These are phyloP conservation scores for Salvia miltiorrhiza DNA, from an alignment of 257 asterid genomes.

Conservation along the genomic window DNA sequence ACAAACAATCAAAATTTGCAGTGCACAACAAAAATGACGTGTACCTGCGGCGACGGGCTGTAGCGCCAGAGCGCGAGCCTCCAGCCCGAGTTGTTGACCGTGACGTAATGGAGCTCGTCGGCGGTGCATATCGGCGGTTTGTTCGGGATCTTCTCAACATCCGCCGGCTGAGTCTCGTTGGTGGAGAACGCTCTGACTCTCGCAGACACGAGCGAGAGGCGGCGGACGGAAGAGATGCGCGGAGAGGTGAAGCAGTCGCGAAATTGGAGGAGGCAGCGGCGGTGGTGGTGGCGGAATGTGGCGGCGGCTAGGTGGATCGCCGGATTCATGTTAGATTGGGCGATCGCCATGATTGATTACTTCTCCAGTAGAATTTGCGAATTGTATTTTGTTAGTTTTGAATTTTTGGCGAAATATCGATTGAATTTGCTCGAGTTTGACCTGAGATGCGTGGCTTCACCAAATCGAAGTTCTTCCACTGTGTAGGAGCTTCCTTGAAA, in stretches of 20 bases:
- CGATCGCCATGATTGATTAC: conserved; percentile 27
- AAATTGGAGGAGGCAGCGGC: conserved; percentile 26
- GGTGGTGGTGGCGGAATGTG: conserved; percentile 45
- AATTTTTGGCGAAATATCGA: not conserved
- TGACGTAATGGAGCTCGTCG: conserved; percentile 89
- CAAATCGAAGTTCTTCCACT: not conserved
- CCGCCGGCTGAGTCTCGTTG: conserved; percentile 26
- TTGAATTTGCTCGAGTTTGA: not conserved
- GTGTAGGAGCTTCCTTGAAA: conserved; percentile 8
- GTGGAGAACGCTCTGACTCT: conserved; percentile 50
- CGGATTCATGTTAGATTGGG: conserved; percentile 59
- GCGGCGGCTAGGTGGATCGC: conserved; percentile 64
- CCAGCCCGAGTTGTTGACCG: conserved; percentile 69
- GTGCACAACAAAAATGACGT: not conserved
- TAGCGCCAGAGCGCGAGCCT: conserved; percentile 96
- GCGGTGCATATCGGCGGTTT: conserved; percentile 90
- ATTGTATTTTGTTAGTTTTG: not conserved
- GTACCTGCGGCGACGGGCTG: conserved; percentile 76
- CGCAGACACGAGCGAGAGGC: conserved; percentile 19
- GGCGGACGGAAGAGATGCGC: conserved; percentile 42
- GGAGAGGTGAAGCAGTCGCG: conserved; percentile 29
- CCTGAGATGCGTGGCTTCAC: not conserved
- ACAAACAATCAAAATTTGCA: not conserved
- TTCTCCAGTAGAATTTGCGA: not conserved
- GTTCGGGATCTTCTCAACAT: conserved; percentile 33